These are phyloP conservation scores for Apiotrichum laibachii DNA, from an alignment of 1,284 basidiomycete genomes.

Conservation along the genomic window DNA sequence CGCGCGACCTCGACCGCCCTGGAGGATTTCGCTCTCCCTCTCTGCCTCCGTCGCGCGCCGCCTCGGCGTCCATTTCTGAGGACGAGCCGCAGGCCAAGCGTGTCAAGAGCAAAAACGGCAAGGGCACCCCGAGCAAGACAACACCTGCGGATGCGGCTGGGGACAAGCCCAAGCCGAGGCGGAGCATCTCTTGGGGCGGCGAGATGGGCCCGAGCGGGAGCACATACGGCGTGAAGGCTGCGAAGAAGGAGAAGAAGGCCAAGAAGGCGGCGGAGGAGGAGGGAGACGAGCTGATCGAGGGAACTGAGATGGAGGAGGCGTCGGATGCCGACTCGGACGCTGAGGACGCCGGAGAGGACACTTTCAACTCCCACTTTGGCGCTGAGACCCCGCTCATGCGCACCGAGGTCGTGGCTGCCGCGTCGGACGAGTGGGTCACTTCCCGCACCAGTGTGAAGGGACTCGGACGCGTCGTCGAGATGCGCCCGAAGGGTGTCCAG, in stretches of 20 bases:
- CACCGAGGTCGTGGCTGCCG: slow-evolving; percentile 25
- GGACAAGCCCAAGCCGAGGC: slow-evolving; percentile 29
- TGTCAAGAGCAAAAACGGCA: not conserved
- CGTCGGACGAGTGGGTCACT: slow-evolving; percentile 35
- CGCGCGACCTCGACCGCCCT: slow-evolving; percentile 50
- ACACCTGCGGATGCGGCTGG: not conserved
- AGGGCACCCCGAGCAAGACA: not conserved
- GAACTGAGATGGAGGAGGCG: slow-evolving; percentile 15
- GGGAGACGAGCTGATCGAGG: slow-evolving; percentile 6
- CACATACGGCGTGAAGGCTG: slow-evolving; percentile 21
- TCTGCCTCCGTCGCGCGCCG: not conserved
- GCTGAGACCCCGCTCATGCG: slow-evolving; percentile 35
- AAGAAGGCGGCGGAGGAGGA: slow-evolving; percentile 20
- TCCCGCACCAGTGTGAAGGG: slow-evolving; percentile 29
- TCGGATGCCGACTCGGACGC: slow-evolving; percentile 26
- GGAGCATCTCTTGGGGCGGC: slow-evolving; percentile 46
- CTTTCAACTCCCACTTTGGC: slow-evolving; percentile 50
- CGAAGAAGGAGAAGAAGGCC: slow-evolving; percentile 20
- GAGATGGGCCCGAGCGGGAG: slow-evolving; percentile 51
- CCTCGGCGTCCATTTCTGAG: not conserved
- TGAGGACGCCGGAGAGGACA: slow-evolving; percentile 32
- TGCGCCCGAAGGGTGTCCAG: slow-evolving; percentile 54
- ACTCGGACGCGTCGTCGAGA: slow-evolving; percentile 60
- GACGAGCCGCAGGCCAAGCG: slow-evolving; percentile 8
- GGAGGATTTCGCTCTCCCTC: slow-evolving; percentile 49